Evolutionary conservation across 2,329 filamentous ascomycete species (phyloP).

Genomic region (Rhinocladiella mackenziei): DNA sequence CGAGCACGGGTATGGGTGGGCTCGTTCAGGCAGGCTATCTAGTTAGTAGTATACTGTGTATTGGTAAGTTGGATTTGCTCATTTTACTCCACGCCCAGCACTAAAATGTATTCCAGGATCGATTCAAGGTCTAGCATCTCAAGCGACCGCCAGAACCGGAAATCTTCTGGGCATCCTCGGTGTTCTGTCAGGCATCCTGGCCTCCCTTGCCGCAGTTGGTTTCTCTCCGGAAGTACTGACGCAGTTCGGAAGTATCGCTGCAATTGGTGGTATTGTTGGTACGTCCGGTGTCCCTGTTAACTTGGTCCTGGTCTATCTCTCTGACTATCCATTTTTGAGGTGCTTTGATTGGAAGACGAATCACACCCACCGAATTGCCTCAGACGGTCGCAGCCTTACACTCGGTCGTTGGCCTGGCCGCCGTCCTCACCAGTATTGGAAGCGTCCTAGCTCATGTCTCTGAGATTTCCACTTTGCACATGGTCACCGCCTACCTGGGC

Average conservation of each 20-base stretch:
- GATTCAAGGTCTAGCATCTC: conserved; percentile 74
- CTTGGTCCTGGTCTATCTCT: conserved; percentile 9
- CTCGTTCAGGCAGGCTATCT: conserved; percentile 85
- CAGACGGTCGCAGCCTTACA: conserved; percentile 87
- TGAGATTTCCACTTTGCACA: conserved; percentile 68
- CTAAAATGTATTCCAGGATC: conserved; percentile 43
- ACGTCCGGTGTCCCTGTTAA: background rate
- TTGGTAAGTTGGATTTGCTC: conserved; percentile 39
- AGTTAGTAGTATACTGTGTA: conserved; percentile 78
- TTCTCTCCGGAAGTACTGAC: conserved; percentile 73
- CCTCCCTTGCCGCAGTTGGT: conserved; percentile 75
- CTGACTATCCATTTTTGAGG: conserved; percentile 7
- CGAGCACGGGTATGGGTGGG: conserved; percentile 75
- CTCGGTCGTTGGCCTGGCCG: conserved; percentile 83
- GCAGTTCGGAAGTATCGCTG: conserved; percentile 74
- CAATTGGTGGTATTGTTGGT: conserved; percentile 63
- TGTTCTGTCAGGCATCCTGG: conserved; percentile 75
- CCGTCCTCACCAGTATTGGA: conserved; percentile 82
- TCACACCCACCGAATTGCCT: conserved; percentile 81
- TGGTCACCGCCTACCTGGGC: conserved; percentile 81
- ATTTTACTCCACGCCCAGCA: background rate
- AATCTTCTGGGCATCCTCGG: conserved; percentile 84
- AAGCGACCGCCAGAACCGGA: conserved; percentile 75
- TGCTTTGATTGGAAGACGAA: conserved; percentile 74
- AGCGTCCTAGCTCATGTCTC: conserved; percentile 71